phyloP scores from a whole-genome alignment of 116 monocot genomes.

The Phalaenopsis hybrid region DNA sequence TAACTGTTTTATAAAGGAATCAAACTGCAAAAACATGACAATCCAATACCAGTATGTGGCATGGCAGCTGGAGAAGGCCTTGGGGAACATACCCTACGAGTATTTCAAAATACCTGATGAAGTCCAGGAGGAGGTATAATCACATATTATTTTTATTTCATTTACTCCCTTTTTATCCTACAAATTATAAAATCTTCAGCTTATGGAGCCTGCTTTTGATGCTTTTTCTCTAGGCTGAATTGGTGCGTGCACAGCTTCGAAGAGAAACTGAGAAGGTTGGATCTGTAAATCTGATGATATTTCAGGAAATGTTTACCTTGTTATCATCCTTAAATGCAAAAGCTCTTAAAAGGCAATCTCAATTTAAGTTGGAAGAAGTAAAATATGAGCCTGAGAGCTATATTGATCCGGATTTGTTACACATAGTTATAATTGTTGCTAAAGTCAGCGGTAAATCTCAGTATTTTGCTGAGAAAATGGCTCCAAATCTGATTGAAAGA shows the following conservation, averaged over 20 bases:
- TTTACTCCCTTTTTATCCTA: neutral
- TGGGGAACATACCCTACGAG: slow-evolving; percentile 48
- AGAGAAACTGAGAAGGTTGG: slow-evolving; percentile 48
- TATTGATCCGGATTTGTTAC: slow-evolving; percentile 25
- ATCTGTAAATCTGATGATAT: slow-evolving; percentile 30
- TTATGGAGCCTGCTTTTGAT: neutral
- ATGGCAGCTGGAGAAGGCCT: slow-evolving; percentile 75
- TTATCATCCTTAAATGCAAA: slow-evolving; percentile 15
- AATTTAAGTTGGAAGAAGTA: neutral
- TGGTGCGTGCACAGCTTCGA: slow-evolving; percentile 61
- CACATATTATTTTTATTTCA: neutral
- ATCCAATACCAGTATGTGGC: slow-evolving; percentile 65
- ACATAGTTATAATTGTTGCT: slow-evolving; percentile 35
- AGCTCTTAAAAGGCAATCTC: slow-evolving; percentile 13
- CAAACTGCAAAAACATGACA: slow-evolving; percentile 19
- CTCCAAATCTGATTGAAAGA: slow-evolving; percentile 20
- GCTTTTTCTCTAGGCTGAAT: slow-evolving; percentile 53
- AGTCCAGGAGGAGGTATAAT: slow-evolving; percentile 72
- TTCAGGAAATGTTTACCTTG: slow-evolving; percentile 45
- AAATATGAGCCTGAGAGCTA: slow-evolving; percentile 15
- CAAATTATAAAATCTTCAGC: neutral
- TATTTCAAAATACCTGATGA: slow-evolving; percentile 74
- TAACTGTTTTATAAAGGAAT: slow-evolving; percentile 28
- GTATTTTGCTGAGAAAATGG: slow-evolving; percentile 22
- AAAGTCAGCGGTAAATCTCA: slow-evolving; percentile 36